Percentiles rank a stretch among this genome's conserved stretches.
Evolutionary conservation across 2,329 filamentous ascomycete species (phyloP).

Genomic region (Sphaerulina musiva): DNA sequence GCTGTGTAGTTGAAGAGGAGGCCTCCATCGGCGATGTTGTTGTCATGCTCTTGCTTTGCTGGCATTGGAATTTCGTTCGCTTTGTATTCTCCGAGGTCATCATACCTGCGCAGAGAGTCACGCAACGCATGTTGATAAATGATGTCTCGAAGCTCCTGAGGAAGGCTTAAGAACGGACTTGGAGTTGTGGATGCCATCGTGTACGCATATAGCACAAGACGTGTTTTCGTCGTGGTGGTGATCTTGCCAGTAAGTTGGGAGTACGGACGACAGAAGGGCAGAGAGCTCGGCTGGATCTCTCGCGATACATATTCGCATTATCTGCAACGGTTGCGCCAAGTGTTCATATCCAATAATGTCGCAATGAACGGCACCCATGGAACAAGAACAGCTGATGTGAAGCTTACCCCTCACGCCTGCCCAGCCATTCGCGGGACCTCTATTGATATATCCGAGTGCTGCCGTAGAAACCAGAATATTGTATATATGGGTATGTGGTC

Average conservation of each 20-base stretch:
- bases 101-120: background rate
- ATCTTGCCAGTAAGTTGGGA: background rate
- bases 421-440: background rate
- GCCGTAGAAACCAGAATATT: background rate
- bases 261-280: background rate
- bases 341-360: background rate
- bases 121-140: conserved; percentile 1
- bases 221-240: background rate
- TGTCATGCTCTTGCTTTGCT: background rate
- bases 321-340: background rate
- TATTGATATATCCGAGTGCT: background rate
- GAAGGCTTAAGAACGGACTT: conserved; percentile 2
- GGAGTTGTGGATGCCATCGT: background rate
- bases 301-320: background rate
- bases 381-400: background rate
- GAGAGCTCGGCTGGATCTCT: background rate
- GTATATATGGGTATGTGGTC: background rate
- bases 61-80: background rate
- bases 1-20: background rate
- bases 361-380: background rate
- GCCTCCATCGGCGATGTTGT: background rate
- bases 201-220: background rate
- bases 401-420: background rate
- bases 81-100: background rate
- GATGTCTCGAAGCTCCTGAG: conserved; percentile 10